Evolutionary conservation across 1,139 yeast species (phyloP), one percentile per base, ranked within the genome.

Genomic region (Kodamaea suecica): DNA sequence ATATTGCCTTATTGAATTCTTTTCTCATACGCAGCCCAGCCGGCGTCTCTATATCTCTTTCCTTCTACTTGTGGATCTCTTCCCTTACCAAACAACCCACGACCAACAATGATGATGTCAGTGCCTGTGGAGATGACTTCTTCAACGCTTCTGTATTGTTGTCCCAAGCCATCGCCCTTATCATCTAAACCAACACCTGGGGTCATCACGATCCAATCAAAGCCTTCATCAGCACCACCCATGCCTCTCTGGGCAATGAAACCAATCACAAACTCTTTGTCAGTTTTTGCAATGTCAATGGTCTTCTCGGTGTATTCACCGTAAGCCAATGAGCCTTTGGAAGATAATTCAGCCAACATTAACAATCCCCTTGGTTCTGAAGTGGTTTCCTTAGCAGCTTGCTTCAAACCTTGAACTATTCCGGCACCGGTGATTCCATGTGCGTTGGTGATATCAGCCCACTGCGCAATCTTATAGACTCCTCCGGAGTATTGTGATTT

Each of bases 161-260:
- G 99, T 15, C 99, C 99, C 43, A 92, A 72, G 1, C 80, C 80
- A 58, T 92, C 99, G n/a, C 97, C 97, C 60, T 83, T 92, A 53
- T 90, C 97, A 55, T 90, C 98, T 40, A 94, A 72, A 2, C 97
- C 97, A 30, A 94, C 98, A 41, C 99, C 99, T 0, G 99, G 99
- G 1, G 98, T 92, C 90, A 94, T 80, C 38, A 88, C 77, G 35
- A 94, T 64, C 95, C 97, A 94, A 61, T 92, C 98, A 51, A 84
- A 88, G 0, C 88, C 92, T 54, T 81, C 90, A 3, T 78, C 83
- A 34, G 71, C 65, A 11, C 92, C 94, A 21, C 86, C 88, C 90
- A 88, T 85, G 42, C 82, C 80, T 50, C 77, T 73, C 57, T 90
- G 97, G 1, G 98, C 97, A 63, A 94, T 92, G 59, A 92, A 94